Evolutionary conservation across 2,329 filamentous ascomycete genomes (phyloP).

Genomic region (Fusarium clavum): DNA sequence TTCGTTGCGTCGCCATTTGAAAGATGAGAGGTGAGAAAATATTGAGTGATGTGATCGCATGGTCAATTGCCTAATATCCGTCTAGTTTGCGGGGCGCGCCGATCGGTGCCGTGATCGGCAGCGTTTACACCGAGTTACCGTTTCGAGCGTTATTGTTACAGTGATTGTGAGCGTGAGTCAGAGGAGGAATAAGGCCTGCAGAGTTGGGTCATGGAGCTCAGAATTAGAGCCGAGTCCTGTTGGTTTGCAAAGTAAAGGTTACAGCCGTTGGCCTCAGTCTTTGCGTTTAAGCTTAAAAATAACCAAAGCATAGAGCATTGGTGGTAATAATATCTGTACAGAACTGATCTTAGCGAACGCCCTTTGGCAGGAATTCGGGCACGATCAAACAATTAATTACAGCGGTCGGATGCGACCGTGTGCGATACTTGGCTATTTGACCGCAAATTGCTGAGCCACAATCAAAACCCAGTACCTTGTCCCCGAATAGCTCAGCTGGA

Average conservation of each 20-base stretch:
- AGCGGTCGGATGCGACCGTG: background rate
- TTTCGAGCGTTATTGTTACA: slow-evolving; percentile 15
- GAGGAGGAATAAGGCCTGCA: background rate
- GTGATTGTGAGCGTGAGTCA: background rate
- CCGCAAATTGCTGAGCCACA: rapidly evolving
- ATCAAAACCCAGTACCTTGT: slow-evolving; percentile 9
- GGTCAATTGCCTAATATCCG: background rate
- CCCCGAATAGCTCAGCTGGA: slow-evolving; percentile 42
- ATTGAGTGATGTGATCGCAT: slow-evolving; percentile 6
- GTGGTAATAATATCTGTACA: background rate
- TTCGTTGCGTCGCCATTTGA: slow-evolving; percentile 15
- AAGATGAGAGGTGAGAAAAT: background rate
- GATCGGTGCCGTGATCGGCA: slow-evolving; percentile 35
- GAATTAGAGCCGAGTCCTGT: slow-evolving; percentile 5
- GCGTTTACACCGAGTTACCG: slow-evolving; percentile 22
- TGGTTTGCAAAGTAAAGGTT: background rate
- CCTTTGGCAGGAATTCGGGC: background rate
- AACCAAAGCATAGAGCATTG: rapidly evolving
- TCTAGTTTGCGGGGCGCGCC: slow-evolving; percentile 30
- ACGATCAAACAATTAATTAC: background rate
- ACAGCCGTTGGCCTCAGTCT: too few relatives aligned
- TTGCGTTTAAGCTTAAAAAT: background rate
- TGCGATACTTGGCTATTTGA: rapidly evolving
- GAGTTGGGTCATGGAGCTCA: background rate
- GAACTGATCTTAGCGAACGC: background rate